These are phyloP conservation scores for Aspergillus wentii DNA, from an alignment of 495 filamentous ascomycete species.

Conservation along the genomic window DNA sequence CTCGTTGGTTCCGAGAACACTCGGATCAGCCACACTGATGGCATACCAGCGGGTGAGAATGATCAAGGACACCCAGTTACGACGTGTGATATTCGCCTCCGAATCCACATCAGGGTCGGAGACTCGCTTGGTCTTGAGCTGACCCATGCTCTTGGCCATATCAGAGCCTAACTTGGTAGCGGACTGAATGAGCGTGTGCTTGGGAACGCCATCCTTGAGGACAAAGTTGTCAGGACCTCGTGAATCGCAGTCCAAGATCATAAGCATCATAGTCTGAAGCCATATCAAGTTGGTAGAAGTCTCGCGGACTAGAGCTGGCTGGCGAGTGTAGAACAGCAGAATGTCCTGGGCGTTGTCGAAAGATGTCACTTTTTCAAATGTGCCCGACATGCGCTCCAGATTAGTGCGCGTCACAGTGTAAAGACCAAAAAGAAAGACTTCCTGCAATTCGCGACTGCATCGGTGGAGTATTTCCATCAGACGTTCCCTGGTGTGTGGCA, in stretches of 20 bases:
- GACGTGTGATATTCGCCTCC: conserved; percentile 62
- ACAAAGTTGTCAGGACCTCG: conserved; percentile 43
- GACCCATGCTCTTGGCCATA: conserved; percentile 36
- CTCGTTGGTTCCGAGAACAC: conserved; percentile 46
- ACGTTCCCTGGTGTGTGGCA: conserved; percentile 60
- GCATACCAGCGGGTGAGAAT: conserved; percentile 75
- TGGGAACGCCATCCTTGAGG: conserved; percentile 37
- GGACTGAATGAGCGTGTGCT: conserved; percentile 37
- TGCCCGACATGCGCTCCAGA: conserved; percentile 26
- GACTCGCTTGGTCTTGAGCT: conserved; percentile 28
- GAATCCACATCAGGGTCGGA: conserved; percentile 56
- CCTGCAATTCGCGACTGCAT: conserved; percentile 56
- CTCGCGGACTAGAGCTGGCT: conserved; percentile 32
- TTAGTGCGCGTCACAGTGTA: conserved; percentile 44
- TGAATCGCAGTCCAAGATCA: conserved; percentile 41
- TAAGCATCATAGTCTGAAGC: conserved; percentile 39
- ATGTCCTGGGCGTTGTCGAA: conserved; percentile 39
- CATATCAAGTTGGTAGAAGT: conserved; percentile 35
- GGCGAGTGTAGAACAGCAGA: conserved; percentile 52
- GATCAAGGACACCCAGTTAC: conserved; percentile 70
- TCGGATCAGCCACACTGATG: conserved; percentile 60
- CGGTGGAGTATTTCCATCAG: conserved; percentile 57
- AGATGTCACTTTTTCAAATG: conserved; percentile 36
- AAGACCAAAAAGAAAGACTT: conserved; percentile 68
- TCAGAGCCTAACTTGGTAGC: conserved; percentile 37